Evolutionary conservation across 495 filamentous ascomycete genomes (phyloP).

Genomic region (Talaromyces borbonicus): DNA sequence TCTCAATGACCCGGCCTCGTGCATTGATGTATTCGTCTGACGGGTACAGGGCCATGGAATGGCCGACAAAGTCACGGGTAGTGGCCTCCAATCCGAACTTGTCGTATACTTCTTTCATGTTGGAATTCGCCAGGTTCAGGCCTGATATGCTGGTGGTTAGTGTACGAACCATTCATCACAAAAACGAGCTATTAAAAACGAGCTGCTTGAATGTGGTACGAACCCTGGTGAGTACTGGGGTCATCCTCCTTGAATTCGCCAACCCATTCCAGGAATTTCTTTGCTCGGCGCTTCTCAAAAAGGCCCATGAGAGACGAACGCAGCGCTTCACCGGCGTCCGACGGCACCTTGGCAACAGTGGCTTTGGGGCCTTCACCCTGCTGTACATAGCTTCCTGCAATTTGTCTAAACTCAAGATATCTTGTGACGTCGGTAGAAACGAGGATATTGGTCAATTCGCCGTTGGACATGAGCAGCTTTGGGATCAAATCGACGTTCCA

Average conservation of each 20-base stretch:
- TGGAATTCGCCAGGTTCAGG: conserved; percentile 64
- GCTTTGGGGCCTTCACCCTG: conserved; percentile 70
- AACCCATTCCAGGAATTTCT: conserved; percentile 96
- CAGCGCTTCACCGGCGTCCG: conserved; percentile 83
- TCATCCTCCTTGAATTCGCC: conserved; percentile 81
- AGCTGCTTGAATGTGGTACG: conserved; percentile 22
- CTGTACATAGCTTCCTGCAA: conserved; percentile 95
- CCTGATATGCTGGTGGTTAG: conserved; percentile 44
- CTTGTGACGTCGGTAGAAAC: conserved; percentile 94
- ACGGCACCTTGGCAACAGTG: conserved; percentile 93
- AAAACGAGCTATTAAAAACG: no score
- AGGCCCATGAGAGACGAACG: conserved; percentile 90
- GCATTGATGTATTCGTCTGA: conserved; percentile 76
- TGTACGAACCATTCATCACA: neutral
- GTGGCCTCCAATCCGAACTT: conserved; percentile 89
- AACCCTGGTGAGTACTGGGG: conserved; percentile 78
- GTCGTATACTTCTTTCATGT: conserved; percentile 96
- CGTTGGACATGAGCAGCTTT: conserved; percentile 97
- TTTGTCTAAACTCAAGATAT: conserved; percentile 98
- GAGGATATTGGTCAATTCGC: conserved; percentile 95
- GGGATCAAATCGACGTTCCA: conserved; percentile 99
- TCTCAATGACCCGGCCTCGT: conserved; percentile 66
- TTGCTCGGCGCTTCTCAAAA: conserved; percentile 94
- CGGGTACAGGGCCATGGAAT: conserved; percentile 93
- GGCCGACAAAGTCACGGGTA: conserved; percentile 92